Evolutionary conservation across 805 yeast genomes (phyloP).

Genomic region (Saccharomycopsis fermentans): DNA sequence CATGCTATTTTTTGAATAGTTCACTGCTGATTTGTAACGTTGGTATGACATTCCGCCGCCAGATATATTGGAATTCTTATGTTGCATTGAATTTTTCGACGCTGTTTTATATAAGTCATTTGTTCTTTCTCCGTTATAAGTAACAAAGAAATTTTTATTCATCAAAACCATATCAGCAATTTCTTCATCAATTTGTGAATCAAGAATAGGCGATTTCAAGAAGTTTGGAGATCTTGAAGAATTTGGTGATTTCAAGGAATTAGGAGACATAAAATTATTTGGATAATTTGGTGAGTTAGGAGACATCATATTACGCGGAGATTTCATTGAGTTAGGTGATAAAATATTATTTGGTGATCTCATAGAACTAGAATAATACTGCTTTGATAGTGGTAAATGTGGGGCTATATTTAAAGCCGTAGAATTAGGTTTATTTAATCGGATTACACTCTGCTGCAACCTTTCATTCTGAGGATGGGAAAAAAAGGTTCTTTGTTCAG

Average conservation of each 20-base stretch:
- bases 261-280: not conserved
- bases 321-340: not conserved
- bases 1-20: not conserved
- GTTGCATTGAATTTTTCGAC: not conserved
- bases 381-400: not conserved
- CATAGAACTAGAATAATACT: not conserved
- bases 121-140: conserved; percentile 16
- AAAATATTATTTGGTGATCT: not conserved
- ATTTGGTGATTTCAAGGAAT: not conserved
- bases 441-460: not conserved
- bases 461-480: not conserved
- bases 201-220: conserved; percentile 6
- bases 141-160: conserved; percentile 18
- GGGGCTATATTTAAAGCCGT: not conserved
- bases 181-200: conserved; percentile 16
- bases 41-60: not conserved
- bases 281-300: not conserved
- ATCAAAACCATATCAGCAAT: conserved; percentile 16
- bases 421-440: not conserved
- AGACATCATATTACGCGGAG: not conserved
- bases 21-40: not conserved
- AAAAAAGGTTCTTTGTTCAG: not conserved
- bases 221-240: not conserved
- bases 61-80: not conserved
- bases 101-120: conserved; percentile 13